Percentiles rank a stretch among this genome's conserved stretches.
Evolutionary conservation across 2,329 filamentous ascomycete species (phyloP).

Genomic region (Microthyrium microscopicum): DNA sequence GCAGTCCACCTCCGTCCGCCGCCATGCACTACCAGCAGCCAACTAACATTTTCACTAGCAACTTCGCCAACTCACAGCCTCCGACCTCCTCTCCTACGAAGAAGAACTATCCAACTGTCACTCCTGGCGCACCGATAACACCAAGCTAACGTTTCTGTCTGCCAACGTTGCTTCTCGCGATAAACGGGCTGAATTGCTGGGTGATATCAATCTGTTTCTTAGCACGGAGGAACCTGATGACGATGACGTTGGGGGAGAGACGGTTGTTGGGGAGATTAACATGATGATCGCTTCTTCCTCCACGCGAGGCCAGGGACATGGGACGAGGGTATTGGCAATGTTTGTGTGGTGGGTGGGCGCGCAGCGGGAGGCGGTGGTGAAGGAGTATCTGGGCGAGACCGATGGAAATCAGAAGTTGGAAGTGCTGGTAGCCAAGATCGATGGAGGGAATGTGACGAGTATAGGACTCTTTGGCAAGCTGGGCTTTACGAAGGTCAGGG

Average conservation of each 20-base stretch:
- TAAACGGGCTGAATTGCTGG: constrained; percentile 23
- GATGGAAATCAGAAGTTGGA: constrained; percentile 16
- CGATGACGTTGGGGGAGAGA: constrained; percentile 8
- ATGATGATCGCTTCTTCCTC: constrained; percentile 60
- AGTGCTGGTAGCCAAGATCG: constrained; percentile 46
- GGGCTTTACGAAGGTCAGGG: constrained; percentile 35
- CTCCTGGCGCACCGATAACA: constrained; percentile 65
- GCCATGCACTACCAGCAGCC: not conserved
- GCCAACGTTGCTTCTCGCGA: constrained; percentile 18
- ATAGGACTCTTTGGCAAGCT: constrained; percentile 43
- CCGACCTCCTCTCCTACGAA: constrained; percentile 60
- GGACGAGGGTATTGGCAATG: constrained; percentile 44
- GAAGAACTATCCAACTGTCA: constrained; percentile 83
- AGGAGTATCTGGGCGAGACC: constrained; percentile 30
- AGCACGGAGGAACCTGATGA: constrained; percentile 32
- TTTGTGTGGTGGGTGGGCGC: constrained; percentile 53
- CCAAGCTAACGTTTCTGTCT: constrained; percentile 82
- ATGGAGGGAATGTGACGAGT: constrained; percentile 37
- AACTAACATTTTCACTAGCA: constrained; percentile 12
- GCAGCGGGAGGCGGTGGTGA: constrained; percentile 37
- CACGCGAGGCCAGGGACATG: constrained; percentile 46
- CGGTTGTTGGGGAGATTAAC: constrained; percentile 55
- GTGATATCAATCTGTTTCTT: constrained; percentile 52
- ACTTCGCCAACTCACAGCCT: constrained; percentile 73
- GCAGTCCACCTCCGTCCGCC: constrained; percentile 4